A percentile compares a stretch with the other conserved stretches of the same genome.
Evolutionary conservation across 441 rosid species (phyloP).

Genomic region (Breynia disticha): DNA sequence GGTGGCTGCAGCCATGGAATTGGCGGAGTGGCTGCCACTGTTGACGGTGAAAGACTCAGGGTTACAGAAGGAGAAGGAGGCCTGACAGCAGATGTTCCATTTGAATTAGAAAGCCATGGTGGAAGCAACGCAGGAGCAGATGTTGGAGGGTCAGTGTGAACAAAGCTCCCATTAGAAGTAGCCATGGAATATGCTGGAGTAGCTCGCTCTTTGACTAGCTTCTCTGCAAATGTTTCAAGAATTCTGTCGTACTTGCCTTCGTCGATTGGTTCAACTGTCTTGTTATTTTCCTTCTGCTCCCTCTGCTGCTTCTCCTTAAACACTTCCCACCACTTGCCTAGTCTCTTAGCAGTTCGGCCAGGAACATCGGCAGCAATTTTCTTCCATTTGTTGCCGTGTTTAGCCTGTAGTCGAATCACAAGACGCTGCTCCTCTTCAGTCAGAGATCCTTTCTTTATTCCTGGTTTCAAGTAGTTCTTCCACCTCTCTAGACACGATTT

Average conservation of each 20-base stretch:
- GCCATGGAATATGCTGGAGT: slow-evolving; percentile 57
- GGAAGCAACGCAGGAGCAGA: slow-evolving; percentile 54
- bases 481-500: slow-evolving; percentile 94
- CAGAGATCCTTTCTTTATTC: slow-evolving; percentile 93
- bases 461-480: slow-evolving; percentile 95
- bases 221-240: slow-evolving; percentile 90
- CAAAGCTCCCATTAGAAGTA: slow-evolving; percentile 60
- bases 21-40: slow-evolving; percentile 57
- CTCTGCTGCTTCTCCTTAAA: slow-evolving; percentile 91
- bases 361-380: slow-evolving; percentile 97
- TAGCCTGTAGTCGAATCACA: slow-evolving; percentile 80
- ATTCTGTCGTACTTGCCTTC: slow-evolving; percentile 92
- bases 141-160: slow-evolving; percentile 41
- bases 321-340: slow-evolving; percentile 99
- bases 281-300: slow-evolving; percentile 75
- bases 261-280: slow-evolving; percentile 63
- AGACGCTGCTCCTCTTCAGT: slow-evolving; percentile 91
- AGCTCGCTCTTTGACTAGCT: slow-evolving; percentile 72
- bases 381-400: slow-evolving; percentile 99
- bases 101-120: slow-evolving; percentile 86
- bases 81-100: slow-evolving; percentile 30
- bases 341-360: slow-evolving; percentile 82
- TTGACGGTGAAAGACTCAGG: slow-evolving; percentile 68
- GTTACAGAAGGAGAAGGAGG: slow-evolving; percentile 83
- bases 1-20: slow-evolving; percentile 76